Evolutionary conservation across 2,329 filamentous ascomycete genomes (phyloP), one percentile per base, ranked within the genome.

Genomic region (Sporothrix phasma): DNA sequence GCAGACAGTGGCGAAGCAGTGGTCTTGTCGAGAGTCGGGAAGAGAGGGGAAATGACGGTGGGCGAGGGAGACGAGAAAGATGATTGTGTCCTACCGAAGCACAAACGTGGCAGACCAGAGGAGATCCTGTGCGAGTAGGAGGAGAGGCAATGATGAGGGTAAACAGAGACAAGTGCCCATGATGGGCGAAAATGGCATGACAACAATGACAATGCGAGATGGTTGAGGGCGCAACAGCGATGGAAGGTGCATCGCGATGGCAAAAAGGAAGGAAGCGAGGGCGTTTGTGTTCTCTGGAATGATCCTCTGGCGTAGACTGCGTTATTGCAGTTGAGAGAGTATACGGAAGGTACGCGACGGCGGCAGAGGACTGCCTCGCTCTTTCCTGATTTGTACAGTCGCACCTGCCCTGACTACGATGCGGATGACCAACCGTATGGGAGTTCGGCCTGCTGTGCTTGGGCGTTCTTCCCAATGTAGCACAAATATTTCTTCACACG

Each of bases 381-480:
- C 63, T 41, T 64, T 41, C 63, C 63, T 37, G 24, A 46, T 64
- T 19, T 53, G 37, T 17, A 43, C 46, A 22, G 45, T 62, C 46
- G 47, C 47, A 43, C 60, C 49, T 54, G 49, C 61, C 61, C 22
- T 39, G 46, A 11, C 15, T n/a, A n/a, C n/a, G n/a, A 34, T 17
- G n/a, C 19, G 5, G 34, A 24, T 41, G 19, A 26, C 59, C 29
- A 43, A 59, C 17, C 39, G 45, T 39, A 15, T 39, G 19, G 39
- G 51, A 56, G 31, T 3, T 10, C 8, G 15, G 22, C 4, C 34
- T 37, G 34, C 17, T 31, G 29, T 34, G 31, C n/a, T 29, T 17
- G 26, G 13, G 47, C 34, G 26, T 37, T 31, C 31, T 53, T 26
- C 54, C 37, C 13, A 13, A 11, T 10, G 39, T 19, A 45, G 34